These are phyloP conservation scores for Gossypioides kirkii DNA, from an alignment of 345 rosid genomes.

Conservation along the genomic window DNA sequence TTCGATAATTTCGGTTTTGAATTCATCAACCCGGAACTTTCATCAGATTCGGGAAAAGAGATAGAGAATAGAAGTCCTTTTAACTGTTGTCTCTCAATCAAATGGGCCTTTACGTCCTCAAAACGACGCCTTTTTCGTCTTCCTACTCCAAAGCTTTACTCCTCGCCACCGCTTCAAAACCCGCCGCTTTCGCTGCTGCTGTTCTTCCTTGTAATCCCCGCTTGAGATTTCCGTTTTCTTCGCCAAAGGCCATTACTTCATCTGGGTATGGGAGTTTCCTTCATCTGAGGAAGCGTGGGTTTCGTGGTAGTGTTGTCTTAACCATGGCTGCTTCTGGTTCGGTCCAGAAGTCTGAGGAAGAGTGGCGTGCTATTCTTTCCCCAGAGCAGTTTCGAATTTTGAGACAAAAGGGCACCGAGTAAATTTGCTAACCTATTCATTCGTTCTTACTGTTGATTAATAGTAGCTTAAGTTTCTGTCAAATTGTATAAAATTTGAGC, in stretches of 20 bases:
- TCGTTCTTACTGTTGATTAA: background rate
- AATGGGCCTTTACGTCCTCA: slow-evolving; percentile 41
- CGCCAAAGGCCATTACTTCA: slow-evolving; percentile 14
- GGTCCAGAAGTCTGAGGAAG: slow-evolving; percentile 72
- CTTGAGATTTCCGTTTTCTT: slow-evolving; percentile 11
- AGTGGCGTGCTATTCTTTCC: slow-evolving; percentile 82
- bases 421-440: slow-evolving; percentile 15
- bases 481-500: background rate
- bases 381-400: slow-evolving; percentile 83
- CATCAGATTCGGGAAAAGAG: background rate
- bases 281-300: slow-evolving; percentile 27
- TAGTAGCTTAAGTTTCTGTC: background rate
- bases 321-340: slow-evolving; percentile 55
- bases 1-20: background rate
- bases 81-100: background rate
- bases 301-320: slow-evolving; percentile 38
- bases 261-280: slow-evolving; percentile 22
- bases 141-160: slow-evolving; percentile 30
- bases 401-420: slow-evolving; percentile 91
- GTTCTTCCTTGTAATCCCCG: background rate
- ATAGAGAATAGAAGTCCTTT: background rate
- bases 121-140: slow-evolving; percentile 31
- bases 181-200: slow-evolving; percentile 6
- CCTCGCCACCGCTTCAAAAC: slow-evolving; percentile 17
- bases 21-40: background rate